A percentile compares a stretch with the other conserved stretches of the same genome.
phyloP scores from a whole-genome alignment of 176 grass and related monocot species.

The Luzula sylvatica region DNA sequence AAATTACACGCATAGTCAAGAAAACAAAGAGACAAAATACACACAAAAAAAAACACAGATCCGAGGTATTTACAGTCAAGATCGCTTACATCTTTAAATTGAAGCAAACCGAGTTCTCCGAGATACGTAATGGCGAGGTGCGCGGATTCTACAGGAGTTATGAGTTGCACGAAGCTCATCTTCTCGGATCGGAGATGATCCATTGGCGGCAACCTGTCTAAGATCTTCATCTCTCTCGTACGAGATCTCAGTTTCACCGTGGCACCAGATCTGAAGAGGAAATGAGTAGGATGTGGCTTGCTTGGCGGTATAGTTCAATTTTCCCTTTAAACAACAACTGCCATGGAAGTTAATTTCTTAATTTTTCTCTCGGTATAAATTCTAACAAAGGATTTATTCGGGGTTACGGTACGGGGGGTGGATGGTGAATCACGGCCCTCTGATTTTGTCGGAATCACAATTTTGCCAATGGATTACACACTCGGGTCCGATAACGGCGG shows the following conservation, averaged over 20 bases:
- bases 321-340: slow-evolving; percentile 2
- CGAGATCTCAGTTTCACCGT: background rate
- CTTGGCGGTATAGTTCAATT: slow-evolving; percentile 13
- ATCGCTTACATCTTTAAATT: slow-evolving; percentile 96
- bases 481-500: no score
- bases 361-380: background rate
- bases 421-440: background rate
- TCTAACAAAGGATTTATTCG: no score
- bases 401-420: background rate
- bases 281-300: slow-evolving; percentile 13
- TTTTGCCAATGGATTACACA: no score
- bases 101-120: slow-evolving; percentile 88
- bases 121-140: slow-evolving; percentile 87
- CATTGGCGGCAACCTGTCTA: slow-evolving; percentile 78
- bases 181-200: slow-evolving; percentile 93
- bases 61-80: background rate
- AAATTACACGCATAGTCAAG: background rate
- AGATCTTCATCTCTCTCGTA: slow-evolving; percentile 49
- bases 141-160: slow-evolving; percentile 81
- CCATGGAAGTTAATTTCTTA: background rate
- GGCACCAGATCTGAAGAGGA: slow-evolving; percentile 1
- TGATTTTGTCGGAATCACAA: slow-evolving; percentile 7
- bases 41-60: slow-evolving; percentile 7
- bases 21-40: slow-evolving; percentile 13
- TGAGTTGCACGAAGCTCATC: slow-evolving; percentile 98